phyloP scores from a whole-genome alignment of 192 early-diverging fungal species.

The Backusella tuberculispora region DNA sequence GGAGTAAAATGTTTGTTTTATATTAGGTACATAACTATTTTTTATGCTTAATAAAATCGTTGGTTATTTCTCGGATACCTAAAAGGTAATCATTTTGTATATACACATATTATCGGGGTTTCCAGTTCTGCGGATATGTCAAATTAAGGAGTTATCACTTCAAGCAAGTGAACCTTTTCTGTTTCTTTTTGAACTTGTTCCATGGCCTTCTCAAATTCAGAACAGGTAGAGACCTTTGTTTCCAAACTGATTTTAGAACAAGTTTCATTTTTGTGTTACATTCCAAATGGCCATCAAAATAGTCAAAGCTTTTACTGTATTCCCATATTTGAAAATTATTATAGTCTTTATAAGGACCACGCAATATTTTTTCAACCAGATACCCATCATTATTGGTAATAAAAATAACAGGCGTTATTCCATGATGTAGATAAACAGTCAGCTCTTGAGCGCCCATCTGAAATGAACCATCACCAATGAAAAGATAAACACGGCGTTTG shows the following conservation, averaged over 20 bases:
- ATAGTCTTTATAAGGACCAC: slow-evolving; percentile 47
- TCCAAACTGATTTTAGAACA: slow-evolving; percentile 37
- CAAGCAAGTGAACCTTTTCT: slow-evolving; percentile 47
- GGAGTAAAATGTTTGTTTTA: too few species aligned
- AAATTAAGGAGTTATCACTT: slow-evolving; percentile 47
- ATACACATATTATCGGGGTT: neutral
- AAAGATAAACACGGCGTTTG: slow-evolving; percentile 43
- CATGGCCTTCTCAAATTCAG: slow-evolving; percentile 47
- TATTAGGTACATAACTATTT: too few species aligned
- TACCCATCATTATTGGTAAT: slow-evolving; percentile 58
- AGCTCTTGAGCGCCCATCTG: slow-evolving; percentile 53
- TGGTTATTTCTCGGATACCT: neutral
- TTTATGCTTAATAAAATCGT: neutral
- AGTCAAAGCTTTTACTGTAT: slow-evolving; percentile 47
- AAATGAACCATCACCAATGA: slow-evolving; percentile 57
- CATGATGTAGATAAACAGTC: slow-evolving; percentile 48
- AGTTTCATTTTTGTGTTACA: slow-evolving; percentile 18
- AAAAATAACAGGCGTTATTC: too few species aligned
- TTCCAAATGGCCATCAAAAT: slow-evolving; percentile 40
- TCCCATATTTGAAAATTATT: slow-evolving; percentile 54
- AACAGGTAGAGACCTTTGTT: slow-evolving; percentile 24
- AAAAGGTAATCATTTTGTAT: neutral
- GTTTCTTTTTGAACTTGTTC: slow-evolving; percentile 26
- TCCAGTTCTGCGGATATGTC: slow-evolving; percentile 45
- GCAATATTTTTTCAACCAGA: slow-evolving; percentile 50